Percentiles rank a stretch among this genome's conserved stretches.
phyloP scores from a whole-genome alignment of 2,329 filamentous ascomycete species.

The Trichoderma hamatum region DNA sequence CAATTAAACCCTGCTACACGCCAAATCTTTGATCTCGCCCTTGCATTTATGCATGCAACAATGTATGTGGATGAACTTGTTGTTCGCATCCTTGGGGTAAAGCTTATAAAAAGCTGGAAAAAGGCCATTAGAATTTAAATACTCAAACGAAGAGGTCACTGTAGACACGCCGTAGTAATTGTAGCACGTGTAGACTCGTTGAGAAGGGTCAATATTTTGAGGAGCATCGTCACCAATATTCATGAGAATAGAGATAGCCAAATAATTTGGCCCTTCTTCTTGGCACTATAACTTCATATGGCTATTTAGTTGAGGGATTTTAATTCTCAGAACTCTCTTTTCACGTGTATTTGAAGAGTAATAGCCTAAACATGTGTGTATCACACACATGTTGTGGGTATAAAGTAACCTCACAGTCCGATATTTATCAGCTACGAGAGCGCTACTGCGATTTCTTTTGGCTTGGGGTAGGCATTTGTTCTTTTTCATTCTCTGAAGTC shows the following conservation, averaged over 20 bases:
- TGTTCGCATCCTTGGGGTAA: neutral
- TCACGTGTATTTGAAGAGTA: neutral
- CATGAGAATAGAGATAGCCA: neutral
- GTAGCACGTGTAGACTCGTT: neutral
- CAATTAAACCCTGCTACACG: neutral
- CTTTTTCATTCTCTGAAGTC: neutral
- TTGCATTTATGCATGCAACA: neutral
- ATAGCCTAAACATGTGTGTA: slow-evolving; percentile 11
- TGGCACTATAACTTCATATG: neutral
- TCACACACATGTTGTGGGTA: neutral
- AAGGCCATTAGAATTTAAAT: neutral
- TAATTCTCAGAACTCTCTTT: neutral
- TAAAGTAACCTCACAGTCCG: neutral
- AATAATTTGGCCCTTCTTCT: neutral
- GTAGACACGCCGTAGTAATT: neutral
- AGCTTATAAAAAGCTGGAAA: neutral
- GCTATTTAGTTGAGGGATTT: neutral
- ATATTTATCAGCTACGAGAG: neutral
- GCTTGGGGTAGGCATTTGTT: neutral
- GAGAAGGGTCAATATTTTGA: neutral
- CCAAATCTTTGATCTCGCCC: neutral
- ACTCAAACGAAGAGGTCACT: neutral
- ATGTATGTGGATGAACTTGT: neutral
- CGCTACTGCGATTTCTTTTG: neutral
- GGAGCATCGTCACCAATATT: neutral